Percentiles rank a stretch among this genome's conserved stretches.
Evolutionary conservation across 106 monocot species (phyloP).

Genomic region (Allium fistulosum): DNA sequence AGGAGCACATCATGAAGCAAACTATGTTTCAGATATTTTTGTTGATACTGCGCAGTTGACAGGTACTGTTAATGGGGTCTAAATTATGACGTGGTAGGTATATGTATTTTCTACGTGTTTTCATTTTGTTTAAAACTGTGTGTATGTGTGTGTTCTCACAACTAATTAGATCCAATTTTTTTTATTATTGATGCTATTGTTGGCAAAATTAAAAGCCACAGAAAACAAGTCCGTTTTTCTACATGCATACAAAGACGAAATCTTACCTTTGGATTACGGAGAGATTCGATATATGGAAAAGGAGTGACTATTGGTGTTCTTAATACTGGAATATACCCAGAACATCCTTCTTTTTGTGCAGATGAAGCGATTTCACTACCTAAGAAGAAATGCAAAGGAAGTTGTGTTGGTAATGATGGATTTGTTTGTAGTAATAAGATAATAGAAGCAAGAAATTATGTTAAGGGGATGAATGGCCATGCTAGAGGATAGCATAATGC

Average conservation of each 20-base stretch:
- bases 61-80: too few relatives aligned
- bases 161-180: too few relatives aligned
- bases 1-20: too few relatives aligned
- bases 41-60: too few relatives aligned
- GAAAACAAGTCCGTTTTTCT: conserved; percentile 9
- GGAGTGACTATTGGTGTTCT: conserved; percentile 15
- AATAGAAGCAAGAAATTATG: conserved; percentile 29
- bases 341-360: conserved; percentile 23
- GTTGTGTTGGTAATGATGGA: conserved; percentile 23
- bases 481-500: too few relatives aligned
- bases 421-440: conserved; percentile 46
- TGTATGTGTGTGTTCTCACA: too few relatives aligned
- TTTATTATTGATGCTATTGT: too few relatives aligned
- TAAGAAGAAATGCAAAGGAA: conserved; percentile 39
- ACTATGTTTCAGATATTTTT: too few relatives aligned
- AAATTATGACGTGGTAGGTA: too few relatives aligned
- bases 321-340: conserved; percentile 18
- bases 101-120: too few relatives aligned
- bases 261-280: conserved; percentile 1
- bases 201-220: background rate
- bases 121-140: too few relatives aligned
- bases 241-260: conserved; percentile 7
- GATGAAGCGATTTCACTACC: conserved; percentile 11
- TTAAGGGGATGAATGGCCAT: background rate
- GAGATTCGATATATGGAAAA: background rate